phyloP scores from a whole-genome alignment of 352 stramenopile genomes.

The Phytophthora podocarpi region DNA sequence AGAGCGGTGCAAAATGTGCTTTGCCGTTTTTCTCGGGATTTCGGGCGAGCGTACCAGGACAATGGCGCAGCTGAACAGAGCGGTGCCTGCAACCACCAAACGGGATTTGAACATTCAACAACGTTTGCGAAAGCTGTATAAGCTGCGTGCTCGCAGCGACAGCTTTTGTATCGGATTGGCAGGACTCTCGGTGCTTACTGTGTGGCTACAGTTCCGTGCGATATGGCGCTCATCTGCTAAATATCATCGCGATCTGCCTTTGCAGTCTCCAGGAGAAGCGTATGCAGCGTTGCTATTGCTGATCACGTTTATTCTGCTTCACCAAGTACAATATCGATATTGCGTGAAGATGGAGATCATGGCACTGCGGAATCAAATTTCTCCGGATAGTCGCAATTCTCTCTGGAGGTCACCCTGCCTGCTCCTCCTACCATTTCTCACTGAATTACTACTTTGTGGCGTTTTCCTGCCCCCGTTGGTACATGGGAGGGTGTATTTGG shows the following conservation, averaged over 20 bases:
- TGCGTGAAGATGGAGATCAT: constrained; percentile 60
- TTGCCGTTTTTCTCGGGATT: constrained; percentile 36
- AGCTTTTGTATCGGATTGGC: constrained; percentile 43
- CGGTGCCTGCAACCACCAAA: constrained; percentile 26
- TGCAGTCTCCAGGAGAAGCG: constrained; percentile 57
- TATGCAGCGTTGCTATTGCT: constrained; percentile 47
- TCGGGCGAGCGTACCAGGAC: not conserved
- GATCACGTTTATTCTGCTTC: constrained; percentile 47
- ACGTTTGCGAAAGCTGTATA: constrained; percentile 38
- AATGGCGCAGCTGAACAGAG: constrained; percentile 24
- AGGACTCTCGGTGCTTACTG: constrained; percentile 40
- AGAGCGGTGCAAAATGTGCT: constrained; percentile 48
- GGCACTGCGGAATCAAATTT: constrained; percentile 53
- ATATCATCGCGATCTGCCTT: constrained; percentile 16
- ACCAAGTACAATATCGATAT: constrained; percentile 57
- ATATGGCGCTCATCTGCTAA: constrained; percentile 53
- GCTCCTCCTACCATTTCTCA: constrained; percentile 49
- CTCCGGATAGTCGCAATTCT: constrained; percentile 14
- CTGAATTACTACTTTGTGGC: constrained; percentile 47
- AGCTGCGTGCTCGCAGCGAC: constrained; percentile 38
- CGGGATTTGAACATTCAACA: constrained; percentile 27
- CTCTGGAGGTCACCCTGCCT: constrained; percentile 25
- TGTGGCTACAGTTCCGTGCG: constrained; percentile 60
- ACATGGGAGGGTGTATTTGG: constrained; percentile 44
- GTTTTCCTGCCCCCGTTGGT: constrained; percentile 58